Evolutionary conservation across 257 asterid species (phyloP), one percentile per base, ranked within the genome.

Genomic region (Pogostemon cablin): DNA sequence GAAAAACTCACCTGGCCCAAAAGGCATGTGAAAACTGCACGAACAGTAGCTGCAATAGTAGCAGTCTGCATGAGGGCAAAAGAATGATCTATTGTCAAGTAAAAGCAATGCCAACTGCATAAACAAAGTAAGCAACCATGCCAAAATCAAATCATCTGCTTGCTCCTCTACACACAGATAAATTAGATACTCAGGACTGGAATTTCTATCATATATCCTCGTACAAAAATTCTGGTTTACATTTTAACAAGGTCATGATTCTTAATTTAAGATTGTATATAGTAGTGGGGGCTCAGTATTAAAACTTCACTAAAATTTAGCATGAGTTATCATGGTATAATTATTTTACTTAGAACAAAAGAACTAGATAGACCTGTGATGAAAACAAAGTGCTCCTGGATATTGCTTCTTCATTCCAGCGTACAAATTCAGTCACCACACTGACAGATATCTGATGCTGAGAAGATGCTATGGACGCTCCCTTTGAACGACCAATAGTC

Each of bases 371-470:
- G 82, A 89, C 96, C 97, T 89, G 96, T 61, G 95, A 81, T 52
- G 93, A 85, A 78, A 91, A 87, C 82, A 91, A 80, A 73, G 90
- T 81, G 72, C 92, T 86, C 81, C 99, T 85, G 46, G 95, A 82
- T 63, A 91, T 78, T 69, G 99, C 96, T 82, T 93, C 99, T 84
- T 93, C 99, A 67, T 93, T 93, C 99, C 99, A 93, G 53, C 90
- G 92, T 72, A 89, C 96, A 78, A 91, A 91, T 79, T 93, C 97
- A 5, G 96, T 84, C 76, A 91, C 99, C 71, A 85, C 91, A 20
- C 96, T 85, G 65, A 87, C 95, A n/a, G 96, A 85, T 69, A 93
- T 91, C 82, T 93, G 93, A 78, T 85, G 96, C 83, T 79, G 91
- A 52, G 88, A 83, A 67, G 96, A 85, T 77, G 90, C 70, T 46